Conservation (phyloP, 371 early-diverging fungal species). For the Circinella minor region DNA sequence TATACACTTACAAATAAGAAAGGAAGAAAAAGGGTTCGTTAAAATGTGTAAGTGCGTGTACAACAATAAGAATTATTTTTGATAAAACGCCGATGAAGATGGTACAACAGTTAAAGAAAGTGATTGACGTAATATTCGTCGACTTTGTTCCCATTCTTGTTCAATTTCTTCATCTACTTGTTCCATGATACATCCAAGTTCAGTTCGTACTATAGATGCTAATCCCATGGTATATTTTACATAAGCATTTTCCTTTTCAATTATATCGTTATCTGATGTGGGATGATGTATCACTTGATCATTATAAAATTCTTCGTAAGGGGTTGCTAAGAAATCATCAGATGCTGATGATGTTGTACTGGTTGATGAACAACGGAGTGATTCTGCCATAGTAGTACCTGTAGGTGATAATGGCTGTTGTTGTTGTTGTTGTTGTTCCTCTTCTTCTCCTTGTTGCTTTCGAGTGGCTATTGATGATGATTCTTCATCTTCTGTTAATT, state of each 20-base stretch:
- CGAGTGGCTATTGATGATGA: background rate
- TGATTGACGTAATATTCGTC: conserved; percentile 8
- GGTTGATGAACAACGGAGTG: background rate
- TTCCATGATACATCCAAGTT: background rate
- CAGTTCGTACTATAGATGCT: background rate
- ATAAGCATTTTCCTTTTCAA: background rate
- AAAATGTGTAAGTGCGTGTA: too few species aligned
- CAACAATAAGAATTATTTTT: too few species aligned
- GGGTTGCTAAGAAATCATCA: conserved; percentile 2
- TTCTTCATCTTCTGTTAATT: background rate
- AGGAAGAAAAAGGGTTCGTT: too few species aligned
- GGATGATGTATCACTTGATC: background rate
- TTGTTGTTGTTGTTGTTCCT: background rate
- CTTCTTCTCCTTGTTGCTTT: background rate
- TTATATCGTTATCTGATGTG: background rate
- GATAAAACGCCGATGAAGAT: too few species aligned
- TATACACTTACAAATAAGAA: too few species aligned
- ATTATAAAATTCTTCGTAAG: background rate
- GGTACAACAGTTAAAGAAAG: background rate
- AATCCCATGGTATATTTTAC: conserved; percentile 1
- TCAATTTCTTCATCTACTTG: conserved; percentile 11
- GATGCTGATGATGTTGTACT: background rate
- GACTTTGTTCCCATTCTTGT: conserved; percentile 7
- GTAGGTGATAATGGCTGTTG: background rate
- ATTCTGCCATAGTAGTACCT: background rate